Base-by-base conservation (phyloP, 2,329 filamentous ascomycete species). In the Pseudogymnoascus sp. region DNA sequence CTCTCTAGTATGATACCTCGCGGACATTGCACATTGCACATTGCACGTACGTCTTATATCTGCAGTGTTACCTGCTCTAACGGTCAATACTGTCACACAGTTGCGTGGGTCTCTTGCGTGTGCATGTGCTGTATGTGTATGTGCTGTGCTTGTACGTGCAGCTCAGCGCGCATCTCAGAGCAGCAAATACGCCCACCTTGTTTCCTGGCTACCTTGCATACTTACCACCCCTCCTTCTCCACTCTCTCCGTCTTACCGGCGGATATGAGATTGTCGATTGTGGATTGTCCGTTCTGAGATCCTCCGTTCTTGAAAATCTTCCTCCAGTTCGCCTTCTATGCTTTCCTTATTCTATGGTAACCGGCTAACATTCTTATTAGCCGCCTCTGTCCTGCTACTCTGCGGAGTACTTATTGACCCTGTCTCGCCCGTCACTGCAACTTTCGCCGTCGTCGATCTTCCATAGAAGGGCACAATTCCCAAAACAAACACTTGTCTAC, bases 61-160 rank as follows among this genome's bases (percentile, higher is more conserved):
- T 50, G 44, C 44, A 16, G 44, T 50, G 23, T 21, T 50, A 50
- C 44, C 44, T 50, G 44, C 44, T 50, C 21, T 8, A 50, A 50
- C 14, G 44, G 44, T 50, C 44, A 50, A 12, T 50, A 25, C 23
- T 50, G 44, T 50, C 44, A 21, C 44, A 50, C 44, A 12, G 44
- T n/a, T 50, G 44, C 44, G 44, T 50, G 44, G 44, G 44, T 50
- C 21, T 50, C 44, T 50, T 50, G 44, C 44, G 44, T 50, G 44
- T 50, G 44, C 44, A 50, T 50, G 44, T 50, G 23, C 14, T 28
- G 6, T 28, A 8, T 28, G 25, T 50, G 44, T 50, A 50, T 50
- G 12, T 50, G 44, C 44, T 50, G 44, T 50, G 44, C 44, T 23
- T 50, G 44, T 50, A 50, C 44, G 23, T 50, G 44, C 28, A 31